Conservation (phyloP, 2,329 filamentous ascomycete species). For the Clarireedia homoeocarpa region DNA sequence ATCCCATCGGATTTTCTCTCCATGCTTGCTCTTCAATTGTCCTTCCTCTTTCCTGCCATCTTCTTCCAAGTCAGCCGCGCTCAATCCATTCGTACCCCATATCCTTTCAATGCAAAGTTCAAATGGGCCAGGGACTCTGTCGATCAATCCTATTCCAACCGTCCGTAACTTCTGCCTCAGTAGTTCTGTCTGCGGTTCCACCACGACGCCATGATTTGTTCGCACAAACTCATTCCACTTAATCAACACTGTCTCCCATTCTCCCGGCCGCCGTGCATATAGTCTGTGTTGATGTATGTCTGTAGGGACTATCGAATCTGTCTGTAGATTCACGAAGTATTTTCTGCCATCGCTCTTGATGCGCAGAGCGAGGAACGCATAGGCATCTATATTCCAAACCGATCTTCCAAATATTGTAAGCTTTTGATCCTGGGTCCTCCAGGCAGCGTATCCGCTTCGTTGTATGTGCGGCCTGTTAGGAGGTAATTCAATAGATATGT, state of each 20-base stretch:
- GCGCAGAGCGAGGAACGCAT: constrained; percentile 77
- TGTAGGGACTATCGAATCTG: constrained; percentile 86
- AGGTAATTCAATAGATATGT: constrained; percentile 80
- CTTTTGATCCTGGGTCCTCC: constrained; percentile 70
- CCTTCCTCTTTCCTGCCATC: constrained; percentile 30
- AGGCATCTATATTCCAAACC: constrained; percentile 85
- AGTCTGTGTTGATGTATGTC: constrained; percentile 93
- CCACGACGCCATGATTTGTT: constrained; percentile 85
- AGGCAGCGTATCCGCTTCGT: constrained; percentile 81
- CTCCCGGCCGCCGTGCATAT: constrained; percentile 67
- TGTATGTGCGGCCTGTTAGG: constrained; percentile 64
- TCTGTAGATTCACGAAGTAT: constrained; percentile 94
- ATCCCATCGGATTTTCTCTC: constrained; percentile 36
- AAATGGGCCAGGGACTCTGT: constrained; percentile 81
- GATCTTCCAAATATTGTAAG: constrained; percentile 78
- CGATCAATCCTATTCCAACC: constrained; percentile 81
- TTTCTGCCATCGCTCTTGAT: constrained; percentile 85
- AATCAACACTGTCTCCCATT: constrained; percentile 94
- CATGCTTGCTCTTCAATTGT: constrained; percentile 35
- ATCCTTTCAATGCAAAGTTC: constrained; percentile 78
- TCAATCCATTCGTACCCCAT: constrained; percentile 71
- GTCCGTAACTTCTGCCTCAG: constrained; percentile 78
- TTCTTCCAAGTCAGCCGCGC: constrained; percentile 18
- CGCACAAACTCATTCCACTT: constrained; percentile 89
- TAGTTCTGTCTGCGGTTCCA: constrained; percentile 89